Conservation (phyloP, 2,329 filamentous ascomycete genomes). For the Mycosphaerella sp. region DNA sequence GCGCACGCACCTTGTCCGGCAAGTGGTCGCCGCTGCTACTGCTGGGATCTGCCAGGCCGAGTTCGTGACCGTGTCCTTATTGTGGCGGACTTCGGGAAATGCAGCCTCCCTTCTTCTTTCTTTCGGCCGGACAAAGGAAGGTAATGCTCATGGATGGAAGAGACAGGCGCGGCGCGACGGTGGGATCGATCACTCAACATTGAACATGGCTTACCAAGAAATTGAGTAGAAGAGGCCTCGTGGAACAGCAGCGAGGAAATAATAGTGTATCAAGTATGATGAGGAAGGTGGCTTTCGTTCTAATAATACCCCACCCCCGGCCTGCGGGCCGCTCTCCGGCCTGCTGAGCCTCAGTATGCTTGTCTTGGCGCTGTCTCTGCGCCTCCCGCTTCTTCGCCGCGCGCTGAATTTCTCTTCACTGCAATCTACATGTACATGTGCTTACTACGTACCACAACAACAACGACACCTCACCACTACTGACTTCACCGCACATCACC, state of each 20-base stretch:
- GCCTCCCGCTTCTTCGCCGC: conserved; percentile 3
- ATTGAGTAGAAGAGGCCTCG: not conserved
- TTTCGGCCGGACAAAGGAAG: conserved; percentile 1
- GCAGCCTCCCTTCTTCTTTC: no score
- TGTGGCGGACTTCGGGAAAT: no score
- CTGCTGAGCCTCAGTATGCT: not conserved
- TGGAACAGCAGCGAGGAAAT: no score
- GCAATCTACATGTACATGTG: not conserved
- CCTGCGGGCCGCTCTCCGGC: not conserved
- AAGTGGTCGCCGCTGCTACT: no score
- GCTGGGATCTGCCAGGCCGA: no score
- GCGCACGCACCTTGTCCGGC: no score
- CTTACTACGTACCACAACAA: no score
- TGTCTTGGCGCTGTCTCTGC: not conserved
- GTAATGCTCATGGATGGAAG: not conserved
- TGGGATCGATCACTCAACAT: conserved; percentile 1
- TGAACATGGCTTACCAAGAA: not conserved
- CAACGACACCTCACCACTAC: no score
- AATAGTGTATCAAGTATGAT: not conserved
- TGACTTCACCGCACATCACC: not conserved
- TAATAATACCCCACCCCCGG: not conserved
- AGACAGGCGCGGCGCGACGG: not conserved
- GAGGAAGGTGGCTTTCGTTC: conserved; percentile 6
- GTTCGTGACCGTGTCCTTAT: no score
- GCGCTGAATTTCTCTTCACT: not conserved